These are phyloP conservation scores for Syzygium malaccense DNA, from an alignment of 441 rosid genomes.

Conservation along the genomic window DNA sequence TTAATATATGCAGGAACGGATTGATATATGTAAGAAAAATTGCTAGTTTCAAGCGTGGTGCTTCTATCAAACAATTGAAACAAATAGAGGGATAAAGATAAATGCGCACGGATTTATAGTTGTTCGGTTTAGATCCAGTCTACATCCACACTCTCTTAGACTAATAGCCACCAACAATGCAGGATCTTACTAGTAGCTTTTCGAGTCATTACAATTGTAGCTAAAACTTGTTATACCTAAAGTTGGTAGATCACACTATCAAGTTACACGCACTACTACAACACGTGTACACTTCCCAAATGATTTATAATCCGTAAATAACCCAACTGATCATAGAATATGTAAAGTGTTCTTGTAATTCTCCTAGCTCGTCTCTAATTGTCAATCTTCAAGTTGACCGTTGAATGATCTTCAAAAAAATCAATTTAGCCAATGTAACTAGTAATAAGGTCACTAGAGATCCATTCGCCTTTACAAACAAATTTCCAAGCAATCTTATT, in stretches of 20 bases:
- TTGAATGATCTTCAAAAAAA: background rate
- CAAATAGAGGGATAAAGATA: background rate
- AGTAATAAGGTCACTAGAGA: background rate
- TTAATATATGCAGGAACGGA: background rate
- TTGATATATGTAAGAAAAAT: no score
- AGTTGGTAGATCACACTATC: background rate
- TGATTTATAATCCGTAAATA: background rate
- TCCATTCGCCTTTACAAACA: background rate
- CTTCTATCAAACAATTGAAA: background rate
- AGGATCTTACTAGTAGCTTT: background rate
- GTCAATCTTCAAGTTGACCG: background rate
- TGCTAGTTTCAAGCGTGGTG: background rate
- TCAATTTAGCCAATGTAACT: background rate
- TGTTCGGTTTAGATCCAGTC: rapidly evolving
- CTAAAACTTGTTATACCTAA: background rate
- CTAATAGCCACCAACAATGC: background rate
- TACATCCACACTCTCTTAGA: rapidly evolving
- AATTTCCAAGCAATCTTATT: background rate
- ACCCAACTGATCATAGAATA: background rate
- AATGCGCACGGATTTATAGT: background rate
- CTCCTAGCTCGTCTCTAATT: background rate
- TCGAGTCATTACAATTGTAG: background rate
- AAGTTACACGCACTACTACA: background rate
- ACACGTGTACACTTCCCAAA: background rate
- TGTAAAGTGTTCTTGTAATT: background rate